Conservation (phyloP, 208 protist species). For the Trypanosoma grayi region DNA sequence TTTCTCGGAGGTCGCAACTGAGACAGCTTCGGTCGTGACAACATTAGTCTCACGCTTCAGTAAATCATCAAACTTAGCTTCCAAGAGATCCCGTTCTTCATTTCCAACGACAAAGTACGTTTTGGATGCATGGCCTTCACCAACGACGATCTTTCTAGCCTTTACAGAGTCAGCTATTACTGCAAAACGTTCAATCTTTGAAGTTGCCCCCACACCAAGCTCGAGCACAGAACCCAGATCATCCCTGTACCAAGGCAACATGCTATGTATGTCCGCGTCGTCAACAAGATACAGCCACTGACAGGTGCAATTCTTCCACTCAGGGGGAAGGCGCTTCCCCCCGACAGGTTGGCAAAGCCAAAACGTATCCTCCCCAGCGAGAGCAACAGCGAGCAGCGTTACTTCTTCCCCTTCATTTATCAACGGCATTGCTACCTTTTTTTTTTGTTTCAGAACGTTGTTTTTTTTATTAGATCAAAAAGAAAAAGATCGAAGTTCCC, state of each 20-base stretch:
- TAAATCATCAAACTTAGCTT: conserved; percentile 61
- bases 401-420: conserved; percentile 24
- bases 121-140: conserved; percentile 3
- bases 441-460: not conserved
- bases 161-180: conserved; percentile 57
- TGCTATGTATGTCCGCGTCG: conserved; percentile 36
- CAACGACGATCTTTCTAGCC: conserved; percentile 43
- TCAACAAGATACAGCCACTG: conserved; percentile 79
- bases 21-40: conserved; percentile 1
- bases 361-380: conserved; percentile 74
- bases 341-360: conserved; percentile 65
- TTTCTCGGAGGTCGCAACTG: not conserved
- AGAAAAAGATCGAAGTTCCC: no score
- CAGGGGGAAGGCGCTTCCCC: conserved; percentile 35
- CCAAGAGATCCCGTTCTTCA: conserved; percentile 49
- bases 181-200: conserved; percentile 52
- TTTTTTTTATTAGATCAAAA: not conserved
- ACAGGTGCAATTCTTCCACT: conserved; percentile 59
- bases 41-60: conserved; percentile 45
- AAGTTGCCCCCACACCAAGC: conserved; percentile 37
- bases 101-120: conserved; percentile 62
- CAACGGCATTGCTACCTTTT: not conserved
- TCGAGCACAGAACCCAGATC: conserved; percentile 44
- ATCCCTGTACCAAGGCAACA: conserved; percentile 21
- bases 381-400: conserved; percentile 67